Evolutionary conservation across 2,329 filamentous ascomycete genomes (phyloP).

Genomic region (Conoideocrella luteorostrata): DNA sequence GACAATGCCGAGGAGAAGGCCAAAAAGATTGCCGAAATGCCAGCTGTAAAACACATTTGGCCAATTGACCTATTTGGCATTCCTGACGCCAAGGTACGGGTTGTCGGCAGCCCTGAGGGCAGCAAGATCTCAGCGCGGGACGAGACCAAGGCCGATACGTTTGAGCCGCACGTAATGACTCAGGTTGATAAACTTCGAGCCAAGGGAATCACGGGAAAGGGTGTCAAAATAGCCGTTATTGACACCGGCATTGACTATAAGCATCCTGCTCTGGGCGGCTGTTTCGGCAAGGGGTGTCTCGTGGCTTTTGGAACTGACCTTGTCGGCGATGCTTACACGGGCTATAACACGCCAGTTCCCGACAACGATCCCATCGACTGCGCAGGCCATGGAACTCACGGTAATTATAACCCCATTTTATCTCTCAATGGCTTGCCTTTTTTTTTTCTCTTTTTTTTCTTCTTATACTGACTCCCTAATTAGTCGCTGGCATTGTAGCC

Average conservation of each 20-base stretch:
- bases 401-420: no score
- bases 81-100: conserved; percentile 39
- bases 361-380: conserved; percentile 33
- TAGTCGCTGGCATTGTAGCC: conserved; percentile 39
- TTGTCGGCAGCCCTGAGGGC: conserved; percentile 25
- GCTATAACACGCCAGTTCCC: conserved; percentile 22
- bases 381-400: conserved; percentile 37
- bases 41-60: conserved; percentile 43
- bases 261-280: conserved; percentile 52
- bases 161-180: conserved; percentile 47
- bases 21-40: conserved; percentile 31
- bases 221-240: conserved; percentile 46
- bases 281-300: conserved; percentile 38
- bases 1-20: conserved; percentile 37
- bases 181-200: conserved; percentile 47
- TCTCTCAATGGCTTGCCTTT: no score
- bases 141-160: conserved; percentile 24
- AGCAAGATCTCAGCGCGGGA: conserved; percentile 11
- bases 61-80: conserved; percentile 38
- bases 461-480: no score
- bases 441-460: no score
- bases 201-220: conserved; percentile 43
- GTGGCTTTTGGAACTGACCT: conserved; percentile 38
- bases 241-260: conserved; percentile 55
- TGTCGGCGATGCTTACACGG: conserved; percentile 29